phyloP scores from a whole-genome alignment of 2,329 filamentous ascomycete genomes.

The Trematosphaeria pertusa region DNA sequence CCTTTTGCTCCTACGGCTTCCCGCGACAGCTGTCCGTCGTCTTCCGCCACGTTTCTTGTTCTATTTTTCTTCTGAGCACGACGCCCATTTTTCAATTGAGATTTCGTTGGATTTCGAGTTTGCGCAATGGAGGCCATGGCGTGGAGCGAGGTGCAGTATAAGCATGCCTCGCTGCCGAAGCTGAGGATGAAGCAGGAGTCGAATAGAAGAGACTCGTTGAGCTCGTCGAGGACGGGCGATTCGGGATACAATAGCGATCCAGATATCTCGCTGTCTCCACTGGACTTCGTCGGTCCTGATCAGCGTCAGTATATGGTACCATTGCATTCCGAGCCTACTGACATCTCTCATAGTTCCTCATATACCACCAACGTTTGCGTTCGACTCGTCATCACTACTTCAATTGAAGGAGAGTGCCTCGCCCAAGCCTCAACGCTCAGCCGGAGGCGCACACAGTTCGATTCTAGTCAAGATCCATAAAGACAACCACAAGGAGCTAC shows the following conservation, averaged over 20 bases:
- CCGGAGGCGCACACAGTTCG: conserved; percentile 4
- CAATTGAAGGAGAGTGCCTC: conserved; percentile 10
- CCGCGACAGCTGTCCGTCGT: background rate
- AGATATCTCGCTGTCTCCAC: conserved; percentile 33
- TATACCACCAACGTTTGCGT: conserved; percentile 9
- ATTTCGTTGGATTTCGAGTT: conserved; percentile 5
- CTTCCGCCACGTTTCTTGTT: background rate
- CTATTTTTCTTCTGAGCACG: background rate
- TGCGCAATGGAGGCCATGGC: conserved; percentile 12
- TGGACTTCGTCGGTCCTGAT: conserved; percentile 23
- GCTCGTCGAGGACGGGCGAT: conserved; percentile 34
- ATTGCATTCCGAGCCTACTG: too few relatives aligned
- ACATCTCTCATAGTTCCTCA: too few relatives aligned
- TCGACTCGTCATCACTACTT: conserved; percentile 11
- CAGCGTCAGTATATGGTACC: conserved; percentile 20
- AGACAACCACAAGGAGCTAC: background rate
- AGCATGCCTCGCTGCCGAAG: conserved; percentile 22
- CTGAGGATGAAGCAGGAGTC: conserved; percentile 23
- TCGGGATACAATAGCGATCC: conserved; percentile 42
- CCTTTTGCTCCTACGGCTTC: background rate
- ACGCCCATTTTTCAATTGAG: background rate
- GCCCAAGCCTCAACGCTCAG: conserved; percentile 4
- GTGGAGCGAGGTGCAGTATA: conserved; percentile 8
- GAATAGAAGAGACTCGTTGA: conserved; percentile 33
- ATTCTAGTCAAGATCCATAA: conserved; percentile 15